phyloP scores from a whole-genome alignment of 495 filamentous ascomycete genomes.

The Penicillium psychrofluorescens region DNA sequence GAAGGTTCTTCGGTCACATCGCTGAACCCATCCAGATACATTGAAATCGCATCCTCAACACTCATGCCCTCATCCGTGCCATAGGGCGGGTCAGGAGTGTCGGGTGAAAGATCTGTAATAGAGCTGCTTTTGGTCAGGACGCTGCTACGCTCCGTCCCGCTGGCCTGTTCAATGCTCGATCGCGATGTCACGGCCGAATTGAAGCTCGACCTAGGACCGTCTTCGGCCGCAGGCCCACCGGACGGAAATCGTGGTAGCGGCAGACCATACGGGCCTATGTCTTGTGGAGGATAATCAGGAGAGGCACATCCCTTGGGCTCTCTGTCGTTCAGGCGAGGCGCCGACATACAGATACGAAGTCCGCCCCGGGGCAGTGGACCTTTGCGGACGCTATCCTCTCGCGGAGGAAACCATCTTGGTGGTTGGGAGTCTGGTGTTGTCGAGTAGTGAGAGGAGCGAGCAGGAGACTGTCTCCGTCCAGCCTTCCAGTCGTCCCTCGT shows the following conservation, averaged over 20 bases:
- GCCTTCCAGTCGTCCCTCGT: conserved; percentile 12
- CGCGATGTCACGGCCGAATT: conserved; percentile 62
- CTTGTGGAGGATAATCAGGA: conserved; percentile 20
- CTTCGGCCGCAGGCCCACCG: conserved; percentile 30
- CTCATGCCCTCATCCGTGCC: conserved; percentile 67
- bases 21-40: conserved; percentile 81
- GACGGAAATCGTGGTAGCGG: conserved; percentile 27
- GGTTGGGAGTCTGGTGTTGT: conserved; percentile 12
- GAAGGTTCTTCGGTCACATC: conserved; percentile 44
- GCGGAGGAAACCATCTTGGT: conserved; percentile 8
- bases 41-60: conserved; percentile 86
- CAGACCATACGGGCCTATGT: conserved; percentile 14
- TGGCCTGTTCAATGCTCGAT: conserved; percentile 61
- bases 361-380: conserved; percentile 19
- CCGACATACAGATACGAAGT: conserved; percentile 38
- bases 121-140: conserved; percentile 75
- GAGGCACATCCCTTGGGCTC: conserved; percentile 22
- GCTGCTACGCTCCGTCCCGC: conserved; percentile 74
- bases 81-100: conserved; percentile 46
- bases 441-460: conserved; percentile 14
- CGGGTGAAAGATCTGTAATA: conserved; percentile 54
- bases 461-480: conserved; percentile 8
- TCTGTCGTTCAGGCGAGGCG: conserved; percentile 21
- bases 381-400: conserved; percentile 22
- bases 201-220: conserved; percentile 62